Conservation (phyloP, 2,329 filamentous ascomycete genomes). For the Rutstroemia sp. region DNA sequence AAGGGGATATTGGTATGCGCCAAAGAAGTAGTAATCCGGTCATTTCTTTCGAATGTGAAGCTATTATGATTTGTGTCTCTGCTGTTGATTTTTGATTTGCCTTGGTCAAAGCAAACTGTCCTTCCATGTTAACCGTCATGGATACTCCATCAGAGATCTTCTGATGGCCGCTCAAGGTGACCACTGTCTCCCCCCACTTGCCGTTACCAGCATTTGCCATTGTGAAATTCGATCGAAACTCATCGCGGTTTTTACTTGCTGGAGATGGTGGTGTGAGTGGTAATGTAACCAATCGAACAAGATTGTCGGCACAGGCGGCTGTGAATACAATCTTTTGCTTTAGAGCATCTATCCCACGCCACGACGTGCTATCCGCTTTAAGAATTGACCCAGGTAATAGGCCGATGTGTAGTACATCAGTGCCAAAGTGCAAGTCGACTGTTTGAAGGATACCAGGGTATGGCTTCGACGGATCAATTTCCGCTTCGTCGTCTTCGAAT, state of each 20-base stretch:
- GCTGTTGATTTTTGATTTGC: slow-evolving; percentile 12
- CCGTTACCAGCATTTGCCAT: slow-evolving; percentile 50
- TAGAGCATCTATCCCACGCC: slow-evolving; percentile 40
- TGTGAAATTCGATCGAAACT: slow-evolving; percentile 44
- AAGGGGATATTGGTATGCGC: slow-evolving; percentile 41
- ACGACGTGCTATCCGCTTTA: slow-evolving; percentile 41
- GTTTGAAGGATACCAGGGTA: slow-evolving; percentile 52
- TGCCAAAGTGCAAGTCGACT: slow-evolving; percentile 52
- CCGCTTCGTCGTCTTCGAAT: slow-evolving; percentile 47
- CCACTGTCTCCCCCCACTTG: slow-evolving; percentile 55
- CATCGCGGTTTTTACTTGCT: slow-evolving; percentile 47
- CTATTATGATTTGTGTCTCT: slow-evolving; percentile 46
- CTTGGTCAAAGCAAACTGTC: slow-evolving; percentile 31
- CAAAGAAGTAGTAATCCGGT: slow-evolving; percentile 52
- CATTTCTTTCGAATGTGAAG: slow-evolving; percentile 52
- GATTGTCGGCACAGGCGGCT: slow-evolving; percentile 50
- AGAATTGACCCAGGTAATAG: slow-evolving; percentile 44
- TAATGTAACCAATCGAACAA: slow-evolving; percentile 50
- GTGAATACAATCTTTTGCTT: slow-evolving; percentile 54
- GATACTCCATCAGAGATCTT: slow-evolving; percentile 48
- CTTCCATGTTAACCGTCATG: slow-evolving; percentile 36
- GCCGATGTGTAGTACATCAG: slow-evolving; percentile 48
- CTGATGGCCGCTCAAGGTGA: slow-evolving; percentile 45
- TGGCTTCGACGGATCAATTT: slow-evolving; percentile 27
- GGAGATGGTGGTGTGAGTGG: slow-evolving; percentile 56